A percentile compares a stretch with the other conserved stretches of the same genome.
phyloP scores from a whole-genome alignment of 805 yeast genomes.

The Teunomyces stri region DNA sequence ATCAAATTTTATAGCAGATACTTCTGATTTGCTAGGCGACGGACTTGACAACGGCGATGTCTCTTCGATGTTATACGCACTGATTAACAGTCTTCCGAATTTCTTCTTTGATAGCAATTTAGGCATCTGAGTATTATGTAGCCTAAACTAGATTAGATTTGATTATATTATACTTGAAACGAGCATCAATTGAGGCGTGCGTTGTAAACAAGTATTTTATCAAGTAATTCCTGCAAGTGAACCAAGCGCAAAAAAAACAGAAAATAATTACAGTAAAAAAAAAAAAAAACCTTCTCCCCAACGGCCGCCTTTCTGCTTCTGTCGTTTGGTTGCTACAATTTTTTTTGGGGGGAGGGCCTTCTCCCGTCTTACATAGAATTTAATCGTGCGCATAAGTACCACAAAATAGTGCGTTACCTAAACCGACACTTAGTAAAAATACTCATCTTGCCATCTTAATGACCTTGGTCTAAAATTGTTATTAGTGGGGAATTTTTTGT shows the following conservation, averaged over 20 bases:
- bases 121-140: constrained; percentile 10
- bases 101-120: constrained; percentile 37
- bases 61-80: constrained; percentile 20
- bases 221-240: not conserved
- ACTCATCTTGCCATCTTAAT: not conserved
- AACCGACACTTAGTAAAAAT: not conserved
- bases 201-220: not conserved
- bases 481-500: not conserved
- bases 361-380: not conserved
- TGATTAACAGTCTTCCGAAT: constrained; percentile 33
- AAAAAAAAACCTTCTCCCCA: not conserved
- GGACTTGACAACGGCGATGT: constrained; percentile 22
- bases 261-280: not conserved
- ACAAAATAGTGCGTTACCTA: not conserved
- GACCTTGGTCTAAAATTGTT: not conserved
- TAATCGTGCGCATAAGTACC: not conserved
- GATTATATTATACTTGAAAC: not conserved
- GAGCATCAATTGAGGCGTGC: not conserved
- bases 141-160: not conserved
- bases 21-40: constrained; percentile 10
- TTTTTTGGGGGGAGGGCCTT: not conserved
- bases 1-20: not conserved
- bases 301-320: not conserved
- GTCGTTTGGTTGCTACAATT: not conserved
- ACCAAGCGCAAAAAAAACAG: not conserved